Conservation (phyloP, 352 stramenopile species). For the Phytophthora hybrid region DNA sequence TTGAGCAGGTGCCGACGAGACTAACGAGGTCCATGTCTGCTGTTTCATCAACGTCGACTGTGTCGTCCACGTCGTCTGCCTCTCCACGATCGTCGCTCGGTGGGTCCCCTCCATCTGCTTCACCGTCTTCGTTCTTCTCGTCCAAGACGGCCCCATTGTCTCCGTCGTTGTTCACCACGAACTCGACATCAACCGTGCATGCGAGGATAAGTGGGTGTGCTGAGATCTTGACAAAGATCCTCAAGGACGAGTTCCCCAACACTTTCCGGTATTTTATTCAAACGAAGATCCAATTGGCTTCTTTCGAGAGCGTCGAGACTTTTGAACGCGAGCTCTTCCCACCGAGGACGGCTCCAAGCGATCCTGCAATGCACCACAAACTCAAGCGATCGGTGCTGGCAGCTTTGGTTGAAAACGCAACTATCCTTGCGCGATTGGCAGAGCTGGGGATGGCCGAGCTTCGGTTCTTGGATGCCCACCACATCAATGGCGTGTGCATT, state of each 20-base stretch:
- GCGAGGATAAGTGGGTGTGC: constrained; percentile 67
- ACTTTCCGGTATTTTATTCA: constrained; percentile 83
- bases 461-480: constrained; percentile 70
- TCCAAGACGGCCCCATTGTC: constrained; percentile 30
- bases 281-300: constrained; percentile 69
- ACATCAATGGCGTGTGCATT: constrained; percentile 53
- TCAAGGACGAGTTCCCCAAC: constrained; percentile 78
- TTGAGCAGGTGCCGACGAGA: constrained; percentile 49
- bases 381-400: constrained; percentile 64
- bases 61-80: constrained; percentile 49
- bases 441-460: constrained; percentile 71
- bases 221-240: constrained; percentile 71
- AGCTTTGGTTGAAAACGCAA: constrained; percentile 57
- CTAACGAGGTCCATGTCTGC: constrained; percentile 40
- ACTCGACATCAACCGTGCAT: constrained; percentile 50
- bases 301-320: constrained; percentile 74
- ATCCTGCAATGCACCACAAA: constrained; percentile 61
- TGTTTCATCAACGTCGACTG: constrained; percentile 52
- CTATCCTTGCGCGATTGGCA: constrained; percentile 56
- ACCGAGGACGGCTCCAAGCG: constrained; percentile 53
- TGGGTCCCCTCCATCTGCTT: constrained; percentile 30
- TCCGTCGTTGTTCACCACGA: constrained; percentile 50
- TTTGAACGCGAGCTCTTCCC: constrained; percentile 81
- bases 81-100: constrained; percentile 44
- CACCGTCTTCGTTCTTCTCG: constrained; percentile 38